phyloP scores from a whole-genome alignment of 1,284 basidiomycete species.

The Golubevia pallescens region DNA sequence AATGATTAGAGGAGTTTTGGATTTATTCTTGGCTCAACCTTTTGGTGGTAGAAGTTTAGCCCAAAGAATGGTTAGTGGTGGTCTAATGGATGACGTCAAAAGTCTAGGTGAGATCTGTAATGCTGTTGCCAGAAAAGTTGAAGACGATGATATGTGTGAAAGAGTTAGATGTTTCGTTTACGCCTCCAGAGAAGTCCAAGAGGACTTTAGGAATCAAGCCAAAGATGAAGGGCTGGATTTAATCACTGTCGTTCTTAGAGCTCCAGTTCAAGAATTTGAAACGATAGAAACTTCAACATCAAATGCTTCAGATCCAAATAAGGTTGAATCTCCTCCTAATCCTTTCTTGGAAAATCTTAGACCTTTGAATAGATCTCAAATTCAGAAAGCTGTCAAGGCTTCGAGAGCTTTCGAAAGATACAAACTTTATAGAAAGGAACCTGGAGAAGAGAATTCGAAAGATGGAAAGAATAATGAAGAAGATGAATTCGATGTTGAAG shows the following conservation, averaged over 20 bases:
- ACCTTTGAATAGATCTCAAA: slow-evolving; percentile 32
- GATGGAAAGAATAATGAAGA: no score
- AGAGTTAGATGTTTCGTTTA: slow-evolving; percentile 86
- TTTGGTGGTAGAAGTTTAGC: slow-evolving; percentile 91
- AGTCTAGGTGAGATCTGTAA: slow-evolving; percentile 83
- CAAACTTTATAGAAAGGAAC: slow-evolving; percentile 45
- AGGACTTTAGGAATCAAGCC: slow-evolving; percentile 63
- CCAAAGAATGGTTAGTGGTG: slow-evolving; percentile 95
- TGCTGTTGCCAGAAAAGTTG: slow-evolving; percentile 83
- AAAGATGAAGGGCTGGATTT: slow-evolving; percentile 45
- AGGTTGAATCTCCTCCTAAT: not conserved
- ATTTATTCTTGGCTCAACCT: slow-evolving; percentile 96
- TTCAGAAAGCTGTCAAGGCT: slow-evolving; percentile 50
- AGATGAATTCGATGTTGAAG: no score
- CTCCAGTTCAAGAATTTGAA: not conserved
- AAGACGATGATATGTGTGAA: slow-evolving; percentile 83
- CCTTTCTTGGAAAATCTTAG: slow-evolving; percentile 4
- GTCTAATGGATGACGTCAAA: slow-evolving; percentile 85
- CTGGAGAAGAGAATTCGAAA: slow-evolving; percentile 32
- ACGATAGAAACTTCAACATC: no score
- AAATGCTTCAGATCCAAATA: not conserved
- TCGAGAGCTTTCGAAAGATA: slow-evolving; percentile 54
- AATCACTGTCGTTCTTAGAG: slow-evolving; percentile 54
- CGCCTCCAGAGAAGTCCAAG: slow-evolving; percentile 85
- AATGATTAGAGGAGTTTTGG: slow-evolving; percentile 91